Conservation (phyloP, 2,329 filamentous ascomycete species). For the Gnomoniopsis smithogilvyi region DNA sequence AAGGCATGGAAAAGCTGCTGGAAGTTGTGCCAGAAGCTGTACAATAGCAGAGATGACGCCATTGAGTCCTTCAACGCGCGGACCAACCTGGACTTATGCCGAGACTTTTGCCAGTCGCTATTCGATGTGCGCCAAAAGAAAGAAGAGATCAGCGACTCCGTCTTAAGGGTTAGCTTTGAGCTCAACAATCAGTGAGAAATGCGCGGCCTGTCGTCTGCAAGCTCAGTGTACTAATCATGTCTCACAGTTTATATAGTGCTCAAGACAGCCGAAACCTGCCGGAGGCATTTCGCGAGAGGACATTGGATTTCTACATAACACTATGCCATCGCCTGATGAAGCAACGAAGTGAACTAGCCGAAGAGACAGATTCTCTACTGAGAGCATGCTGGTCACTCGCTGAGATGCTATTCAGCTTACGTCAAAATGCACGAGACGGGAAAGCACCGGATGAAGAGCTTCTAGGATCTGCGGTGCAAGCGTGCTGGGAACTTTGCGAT, state of each 20-base stretch:
- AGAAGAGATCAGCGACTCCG: conserved; percentile 78
- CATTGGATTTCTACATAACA: conserved; percentile 91
- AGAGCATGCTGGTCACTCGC: conserved; percentile 86
- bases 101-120: conserved; percentile 86
- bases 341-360: conserved; percentile 72
- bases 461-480: conserved; percentile 81
- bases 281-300: conserved; percentile 83
- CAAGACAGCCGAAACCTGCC: conserved; percentile 77
- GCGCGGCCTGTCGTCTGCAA: neutral
- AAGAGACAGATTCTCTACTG: conserved; percentile 80
- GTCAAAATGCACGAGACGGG: conserved; percentile 75
- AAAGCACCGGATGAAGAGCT: conserved; percentile 77
- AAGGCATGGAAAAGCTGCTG: conserved; percentile 93
- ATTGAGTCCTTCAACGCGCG: conserved; percentile 64
- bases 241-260: conserved; percentile 72
- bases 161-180: conserved; percentile 89
- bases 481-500: conserved; percentile 93
- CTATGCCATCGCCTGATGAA: conserved; percentile 96
- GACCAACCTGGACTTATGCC: conserved; percentile 79
- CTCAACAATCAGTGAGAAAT: conserved; percentile 77
- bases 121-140: conserved; percentile 80
- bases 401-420: conserved; percentile 88
- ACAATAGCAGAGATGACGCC: conserved; percentile 73
- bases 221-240: conserved; percentile 23
- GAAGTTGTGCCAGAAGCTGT: conserved; percentile 86